These are phyloP conservation scores for Rosa chinensis DNA, from an alignment of 306 rosid genomes.

Conservation along the genomic window DNA sequence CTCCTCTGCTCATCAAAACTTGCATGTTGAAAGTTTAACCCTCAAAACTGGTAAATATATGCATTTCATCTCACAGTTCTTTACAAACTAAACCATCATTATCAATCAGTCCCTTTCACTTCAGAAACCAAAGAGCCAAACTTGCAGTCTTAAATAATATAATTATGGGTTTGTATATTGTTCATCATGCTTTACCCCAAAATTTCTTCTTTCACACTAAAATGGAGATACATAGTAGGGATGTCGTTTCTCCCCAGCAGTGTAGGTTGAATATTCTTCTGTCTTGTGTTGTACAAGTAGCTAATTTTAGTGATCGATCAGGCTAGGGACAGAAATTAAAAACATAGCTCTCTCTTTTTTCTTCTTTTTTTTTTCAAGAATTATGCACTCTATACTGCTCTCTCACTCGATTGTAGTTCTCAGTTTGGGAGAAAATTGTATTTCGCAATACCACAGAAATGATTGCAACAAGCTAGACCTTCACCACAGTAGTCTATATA, in stretches of 20 bases:
- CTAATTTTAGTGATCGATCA: constrained; percentile 3
- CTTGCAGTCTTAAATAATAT: not conserved
- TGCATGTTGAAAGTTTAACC: not conserved
- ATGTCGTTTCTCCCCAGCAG: constrained; percentile 9
- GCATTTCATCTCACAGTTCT: not conserved
- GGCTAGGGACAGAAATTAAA: constrained; percentile 11
- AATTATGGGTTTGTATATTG: constrained; percentile 29
- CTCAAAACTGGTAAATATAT: not conserved
- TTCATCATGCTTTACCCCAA: constrained; percentile 26
- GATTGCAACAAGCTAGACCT: too few species aligned
- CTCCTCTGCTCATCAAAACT: not conserved
- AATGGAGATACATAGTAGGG: constrained; percentile 14
- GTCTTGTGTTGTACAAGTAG: constrained; percentile 32
- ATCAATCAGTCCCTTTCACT: not conserved
- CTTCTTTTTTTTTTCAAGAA: not conserved
- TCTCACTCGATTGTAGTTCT: too few species aligned
- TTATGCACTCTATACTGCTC: not conserved
- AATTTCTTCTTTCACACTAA: constrained; percentile 24
- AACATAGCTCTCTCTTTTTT: not conserved
- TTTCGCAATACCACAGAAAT: too few species aligned
- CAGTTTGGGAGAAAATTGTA: too few species aligned
- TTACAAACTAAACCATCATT: not conserved
- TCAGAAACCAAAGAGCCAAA: not conserved
- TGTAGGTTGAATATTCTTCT: constrained; percentile 19
- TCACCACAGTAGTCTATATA: too few species aligned